Conservation (phyloP, 1,284 basidiomycete species). For the Rhizoctonia solani region DNA sequence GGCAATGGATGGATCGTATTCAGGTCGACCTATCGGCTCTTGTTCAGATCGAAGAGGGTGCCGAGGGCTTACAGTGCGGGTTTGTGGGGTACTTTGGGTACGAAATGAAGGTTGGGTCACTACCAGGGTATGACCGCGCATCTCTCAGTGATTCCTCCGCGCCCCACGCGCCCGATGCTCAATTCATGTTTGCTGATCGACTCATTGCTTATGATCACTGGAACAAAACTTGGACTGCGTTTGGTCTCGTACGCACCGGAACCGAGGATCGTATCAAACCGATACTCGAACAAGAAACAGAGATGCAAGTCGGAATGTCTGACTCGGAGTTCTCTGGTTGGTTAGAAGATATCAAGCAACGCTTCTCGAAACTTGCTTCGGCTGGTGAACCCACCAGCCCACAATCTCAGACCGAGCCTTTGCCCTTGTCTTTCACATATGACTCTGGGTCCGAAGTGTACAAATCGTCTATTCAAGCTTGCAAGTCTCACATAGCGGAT, state of each 20-base stretch:
- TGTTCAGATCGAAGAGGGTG: background rate
- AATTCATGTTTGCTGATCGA: conserved; percentile 47
- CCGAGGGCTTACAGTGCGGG: conserved; percentile 49
- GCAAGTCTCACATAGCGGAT: conserved; percentile 75
- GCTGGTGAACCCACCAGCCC: conserved; percentile 34
- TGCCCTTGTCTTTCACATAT: conserved; percentile 10
- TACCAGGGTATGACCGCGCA: conserved; percentile 44
- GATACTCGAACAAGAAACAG: background rate
- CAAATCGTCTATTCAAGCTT: conserved; percentile 69
- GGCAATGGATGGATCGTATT: conserved; percentile 26
- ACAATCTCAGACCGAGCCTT: conserved; percentile 40
- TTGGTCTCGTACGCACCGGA: conserved; percentile 45
- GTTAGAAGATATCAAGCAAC: conserved; percentile 36
- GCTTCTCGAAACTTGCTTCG: background rate
- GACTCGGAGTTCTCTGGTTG: conserved; percentile 1
- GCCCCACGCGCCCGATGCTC: conserved; percentile 39
- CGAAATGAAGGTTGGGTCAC: conserved; percentile 56
- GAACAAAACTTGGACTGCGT: conserved; percentile 48
- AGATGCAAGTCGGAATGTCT: conserved; percentile 9
- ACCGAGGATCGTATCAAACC: background rate
- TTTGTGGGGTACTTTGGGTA: conserved; percentile 58
- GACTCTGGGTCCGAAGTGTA: conserved; percentile 53
- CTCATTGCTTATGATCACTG: conserved; percentile 48
- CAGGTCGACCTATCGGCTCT: conserved; percentile 4
- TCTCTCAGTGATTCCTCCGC: background rate